Conservation (phyloP, 495 filamentous ascomycete genomes). For the Chaetomium tenue region DNA sequence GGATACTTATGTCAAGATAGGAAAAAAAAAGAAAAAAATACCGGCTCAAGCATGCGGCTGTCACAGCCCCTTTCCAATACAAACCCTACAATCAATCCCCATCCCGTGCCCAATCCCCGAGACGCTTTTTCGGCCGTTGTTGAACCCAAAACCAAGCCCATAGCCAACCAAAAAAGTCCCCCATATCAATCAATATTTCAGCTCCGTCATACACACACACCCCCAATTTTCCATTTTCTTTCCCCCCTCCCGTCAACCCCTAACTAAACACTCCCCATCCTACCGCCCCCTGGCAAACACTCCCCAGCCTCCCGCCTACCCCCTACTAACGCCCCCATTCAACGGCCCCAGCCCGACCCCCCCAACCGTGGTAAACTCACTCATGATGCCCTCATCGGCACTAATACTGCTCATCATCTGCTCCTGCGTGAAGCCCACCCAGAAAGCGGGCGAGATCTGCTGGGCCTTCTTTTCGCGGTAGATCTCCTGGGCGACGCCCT, state of each 20-base stretch:
- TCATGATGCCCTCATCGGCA: slow-evolving; percentile 55
- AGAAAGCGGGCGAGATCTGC: slow-evolving; percentile 51
- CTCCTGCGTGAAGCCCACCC: slow-evolving; percentile 53
- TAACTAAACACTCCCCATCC: too few relatives aligned
- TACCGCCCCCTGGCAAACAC: too few relatives aligned
- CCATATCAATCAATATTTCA: neutral
- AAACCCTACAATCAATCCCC: neutral
- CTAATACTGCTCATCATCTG: slow-evolving; percentile 55
- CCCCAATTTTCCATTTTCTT: too few relatives aligned
- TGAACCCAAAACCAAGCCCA: neutral
- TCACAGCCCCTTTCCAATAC: neutral
- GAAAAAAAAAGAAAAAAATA: neutral
- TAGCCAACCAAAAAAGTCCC: neutral
- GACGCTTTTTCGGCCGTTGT: neutral
- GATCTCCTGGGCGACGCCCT: slow-evolving; percentile 65
- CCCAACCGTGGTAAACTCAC: slow-evolving; percentile 45
- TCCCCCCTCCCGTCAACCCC: too few relatives aligned
- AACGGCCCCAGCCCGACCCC: slow-evolving; percentile 7
- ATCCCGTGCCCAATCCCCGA: neutral
- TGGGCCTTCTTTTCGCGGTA: slow-evolving; percentile 57
- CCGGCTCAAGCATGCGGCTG: too few relatives aligned
- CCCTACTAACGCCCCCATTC: neutral
- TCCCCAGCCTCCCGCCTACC: neutral
- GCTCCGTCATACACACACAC: neutral
- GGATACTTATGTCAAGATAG: neutral